Percentiles rank a stretch among this genome's conserved stretches.
Conservation (phyloP, 768 basidiomycete species). For the Pisolithus orientalis region DNA sequence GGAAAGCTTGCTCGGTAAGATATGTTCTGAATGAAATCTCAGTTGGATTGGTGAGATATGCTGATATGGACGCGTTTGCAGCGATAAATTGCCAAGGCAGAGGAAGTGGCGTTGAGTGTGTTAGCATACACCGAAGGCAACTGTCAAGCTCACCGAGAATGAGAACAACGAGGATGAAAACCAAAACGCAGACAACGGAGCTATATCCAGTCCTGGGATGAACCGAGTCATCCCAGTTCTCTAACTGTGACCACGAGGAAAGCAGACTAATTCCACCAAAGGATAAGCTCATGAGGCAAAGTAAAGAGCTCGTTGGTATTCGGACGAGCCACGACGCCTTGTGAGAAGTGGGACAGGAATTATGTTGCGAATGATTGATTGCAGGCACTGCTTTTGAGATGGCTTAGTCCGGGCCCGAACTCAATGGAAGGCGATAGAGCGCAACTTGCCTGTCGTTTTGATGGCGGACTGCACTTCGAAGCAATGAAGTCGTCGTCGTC, state of each 20-base stretch:
- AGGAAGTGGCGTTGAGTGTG: constrained; percentile 2
- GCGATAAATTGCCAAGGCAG: constrained; percentile 3
- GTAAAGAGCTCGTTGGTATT: constrained; percentile 41
- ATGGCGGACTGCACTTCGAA: background rate
- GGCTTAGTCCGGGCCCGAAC: constrained; percentile 3
- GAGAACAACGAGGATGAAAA: constrained; percentile 62
- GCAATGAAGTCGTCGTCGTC: background rate
- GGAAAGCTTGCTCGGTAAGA: constrained; percentile 96
- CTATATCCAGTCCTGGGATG: constrained; percentile 58
- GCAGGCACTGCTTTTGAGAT: constrained; percentile 39
- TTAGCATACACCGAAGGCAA: background rate
- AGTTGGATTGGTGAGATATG: constrained; percentile 91
- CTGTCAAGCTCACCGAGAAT: constrained; percentile 55
- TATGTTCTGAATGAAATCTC: constrained; percentile 92
- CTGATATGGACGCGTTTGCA: constrained; percentile 34
- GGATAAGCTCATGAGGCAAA: constrained; percentile 61
- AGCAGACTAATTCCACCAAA: constrained; percentile 56
- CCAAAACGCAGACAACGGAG: constrained; percentile 63
- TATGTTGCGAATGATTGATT: constrained; percentile 21
- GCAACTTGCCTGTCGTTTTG: background rate
- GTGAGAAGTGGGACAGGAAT: constrained; percentile 25
- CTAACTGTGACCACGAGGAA: constrained; percentile 49
- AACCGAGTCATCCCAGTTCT: constrained; percentile 44
- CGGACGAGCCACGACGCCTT: constrained; percentile 26
- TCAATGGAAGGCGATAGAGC: background rate